A percentile compares a stretch with the other conserved stretches of the same genome.
Conservation (phyloP, 1,139 yeast genomes). For the Yamadazyma buinensis region DNA sequence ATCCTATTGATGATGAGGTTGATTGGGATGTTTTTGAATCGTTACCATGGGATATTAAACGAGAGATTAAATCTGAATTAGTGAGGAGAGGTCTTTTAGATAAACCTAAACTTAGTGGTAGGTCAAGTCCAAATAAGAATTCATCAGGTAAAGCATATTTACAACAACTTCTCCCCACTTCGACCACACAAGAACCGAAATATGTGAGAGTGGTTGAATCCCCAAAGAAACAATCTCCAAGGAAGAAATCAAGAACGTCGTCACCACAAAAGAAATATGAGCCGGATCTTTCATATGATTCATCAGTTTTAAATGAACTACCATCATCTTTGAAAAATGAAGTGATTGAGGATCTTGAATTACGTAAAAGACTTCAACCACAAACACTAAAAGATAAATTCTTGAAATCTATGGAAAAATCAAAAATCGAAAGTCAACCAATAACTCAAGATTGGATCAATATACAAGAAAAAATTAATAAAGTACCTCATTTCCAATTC, state of each 20-base stretch:
- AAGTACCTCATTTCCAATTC: conserved; percentile 29
- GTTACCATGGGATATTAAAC: conserved; percentile 51
- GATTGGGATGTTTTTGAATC: conserved; percentile 54
- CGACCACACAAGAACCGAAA: conserved; percentile 20
- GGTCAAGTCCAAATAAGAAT: conserved; percentile 13
- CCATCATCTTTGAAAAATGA: conserved; percentile 43
- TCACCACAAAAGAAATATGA: conserved; percentile 7
- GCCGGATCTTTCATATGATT: conserved; percentile 25
- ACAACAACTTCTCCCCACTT: conserved; percentile 41
- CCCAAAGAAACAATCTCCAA: conserved; percentile 16
- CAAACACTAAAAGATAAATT: conserved; percentile 31
- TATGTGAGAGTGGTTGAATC: conserved; percentile 36
- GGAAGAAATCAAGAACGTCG: conserved; percentile 11
- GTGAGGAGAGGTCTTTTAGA: conserved; percentile 27
- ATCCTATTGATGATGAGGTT: conserved; percentile 20
- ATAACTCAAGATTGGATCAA: conserved; percentile 25
- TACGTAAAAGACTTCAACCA: conserved; percentile 26
- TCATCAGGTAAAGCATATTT: conserved; percentile 25
- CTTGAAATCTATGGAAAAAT: conserved; percentile 16
- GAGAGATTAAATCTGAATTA: conserved; percentile 47
- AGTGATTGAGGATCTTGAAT: conserved; percentile 37
- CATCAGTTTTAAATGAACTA: conserved; percentile 41
- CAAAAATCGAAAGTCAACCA: conserved; percentile 16
- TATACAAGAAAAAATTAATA: conserved; percentile 14
- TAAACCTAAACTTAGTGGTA: background rate